phyloP scores from a whole-genome alignment of 306 rosid genomes.

The Sicyos edulis region DNA sequence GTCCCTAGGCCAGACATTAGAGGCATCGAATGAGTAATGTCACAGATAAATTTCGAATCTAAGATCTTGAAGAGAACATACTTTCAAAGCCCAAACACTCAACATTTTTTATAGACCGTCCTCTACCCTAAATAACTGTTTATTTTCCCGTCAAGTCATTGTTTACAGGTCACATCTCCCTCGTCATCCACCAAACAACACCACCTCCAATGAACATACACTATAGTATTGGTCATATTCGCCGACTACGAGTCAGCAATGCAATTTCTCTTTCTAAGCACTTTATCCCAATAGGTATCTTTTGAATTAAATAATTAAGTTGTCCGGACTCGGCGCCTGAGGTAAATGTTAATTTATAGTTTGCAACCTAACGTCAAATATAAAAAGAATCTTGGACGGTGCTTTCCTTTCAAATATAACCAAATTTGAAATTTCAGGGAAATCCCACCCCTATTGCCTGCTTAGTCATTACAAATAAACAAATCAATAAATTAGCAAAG shows the following conservation, averaged over 20 bases:
- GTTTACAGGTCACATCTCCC: not conserved
- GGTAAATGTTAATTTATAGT: not conserved
- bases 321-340: not conserved
- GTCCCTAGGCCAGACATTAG: no score
- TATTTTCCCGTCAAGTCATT: not conserved
- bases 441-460: not conserved
- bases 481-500: not conserved
- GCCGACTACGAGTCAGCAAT: not conserved
- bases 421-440: no score
- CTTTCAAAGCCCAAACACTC: no score
- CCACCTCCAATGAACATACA: not conserved
- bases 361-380: not conserved
- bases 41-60: no score
- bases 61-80: no score
- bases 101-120: not conserved
- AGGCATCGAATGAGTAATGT: no score
- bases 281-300: not conserved
- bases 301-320: not conserved
- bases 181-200: not conserved
- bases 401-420: no score
- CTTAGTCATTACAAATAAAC: not conserved
- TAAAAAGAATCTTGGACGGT: no score
- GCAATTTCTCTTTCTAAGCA: not conserved
- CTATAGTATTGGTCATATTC: not conserved
- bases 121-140: no score